Percentiles rank a stretch among this genome's conserved stretches.
phyloP scores from a whole-genome alignment of 805 yeast genomes.

The Yarrowia yakushimensis region DNA sequence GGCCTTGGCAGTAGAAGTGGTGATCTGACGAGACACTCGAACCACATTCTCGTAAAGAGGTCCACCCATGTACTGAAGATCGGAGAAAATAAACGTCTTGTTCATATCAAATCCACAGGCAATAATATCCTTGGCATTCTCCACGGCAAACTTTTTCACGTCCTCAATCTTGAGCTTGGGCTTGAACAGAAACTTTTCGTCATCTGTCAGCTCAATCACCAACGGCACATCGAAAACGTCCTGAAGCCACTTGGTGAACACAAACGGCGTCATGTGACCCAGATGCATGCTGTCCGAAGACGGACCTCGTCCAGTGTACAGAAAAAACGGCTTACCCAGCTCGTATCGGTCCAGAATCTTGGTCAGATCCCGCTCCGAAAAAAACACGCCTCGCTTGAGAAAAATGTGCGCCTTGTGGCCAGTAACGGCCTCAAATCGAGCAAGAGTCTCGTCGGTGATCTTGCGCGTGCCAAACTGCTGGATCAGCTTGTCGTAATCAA shows the following conservation, averaged over 20 bases:
- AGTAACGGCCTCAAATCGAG: constrained; percentile 73
- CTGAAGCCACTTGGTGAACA: constrained; percentile 96
- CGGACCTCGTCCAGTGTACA: constrained; percentile 97
- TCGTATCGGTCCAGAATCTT: constrained; percentile 84
- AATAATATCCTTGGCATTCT: constrained; percentile 88
- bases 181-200: constrained; percentile 93
- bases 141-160: constrained; percentile 72
- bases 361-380: constrained; percentile 67
- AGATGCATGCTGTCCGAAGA: constrained; percentile 90
- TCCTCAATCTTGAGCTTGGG: constrained; percentile 84
- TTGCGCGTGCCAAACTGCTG: constrained; percentile 80
- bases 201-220: constrained; percentile 91
- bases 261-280: constrained; percentile 95
- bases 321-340: constrained; percentile 89
- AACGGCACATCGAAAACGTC: constrained; percentile 96
- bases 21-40: constrained; percentile 86
- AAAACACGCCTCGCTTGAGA: constrained; percentile 85
- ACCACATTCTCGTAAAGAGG: constrained; percentile 93
- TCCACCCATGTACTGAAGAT: constrained; percentile 88
- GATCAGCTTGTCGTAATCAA: constrained; percentile 87
- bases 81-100: constrained; percentile 93
- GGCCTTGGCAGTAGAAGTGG: constrained; percentile 94
- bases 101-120: constrained; percentile 93
- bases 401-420: constrained; percentile 91
- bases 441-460: constrained; percentile 66